Conservation (phyloP, 495 filamentous ascomycete genomes). For the Podospora pseudoanserina region DNA sequence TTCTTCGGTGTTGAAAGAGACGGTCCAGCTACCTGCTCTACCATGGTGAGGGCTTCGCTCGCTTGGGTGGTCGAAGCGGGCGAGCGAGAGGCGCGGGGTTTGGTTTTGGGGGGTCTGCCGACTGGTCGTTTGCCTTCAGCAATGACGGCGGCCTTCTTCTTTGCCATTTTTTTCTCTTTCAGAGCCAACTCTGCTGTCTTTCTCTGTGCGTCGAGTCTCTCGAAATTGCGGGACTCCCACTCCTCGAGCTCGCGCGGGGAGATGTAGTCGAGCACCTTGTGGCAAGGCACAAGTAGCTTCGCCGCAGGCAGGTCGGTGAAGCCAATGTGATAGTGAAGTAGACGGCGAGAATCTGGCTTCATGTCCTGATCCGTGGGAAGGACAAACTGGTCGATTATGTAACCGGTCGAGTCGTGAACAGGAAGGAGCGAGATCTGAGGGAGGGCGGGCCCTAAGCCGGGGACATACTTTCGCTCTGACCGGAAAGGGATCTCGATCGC, state of each 20-base stretch:
- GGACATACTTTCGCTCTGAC: slow-evolving; percentile 34
- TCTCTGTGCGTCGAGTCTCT: slow-evolving; percentile 31
- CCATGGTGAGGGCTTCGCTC: slow-evolving; percentile 18
- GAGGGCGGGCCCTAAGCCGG: slow-evolving; percentile 38
- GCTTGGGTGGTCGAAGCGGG: slow-evolving; percentile 1
- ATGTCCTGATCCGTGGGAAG: slow-evolving; percentile 29
- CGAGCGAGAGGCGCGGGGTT: background rate
- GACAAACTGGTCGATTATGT: slow-evolving; percentile 45
- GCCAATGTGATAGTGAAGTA: slow-evolving; percentile 42
- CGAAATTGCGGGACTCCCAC: slow-evolving; percentile 37
- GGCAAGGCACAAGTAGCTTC: slow-evolving; percentile 35
- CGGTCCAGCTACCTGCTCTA: slow-evolving; percentile 27
- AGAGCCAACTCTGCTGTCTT: slow-evolving; percentile 5
- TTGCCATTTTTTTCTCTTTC: background rate
- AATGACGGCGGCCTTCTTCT: slow-evolving; percentile 11
- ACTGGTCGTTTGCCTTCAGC: slow-evolving; percentile 4
- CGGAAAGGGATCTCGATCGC: slow-evolving; percentile 37
- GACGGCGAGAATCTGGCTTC: slow-evolving; percentile 26
- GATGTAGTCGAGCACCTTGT: slow-evolving; percentile 43
- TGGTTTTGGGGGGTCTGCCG: slow-evolving; percentile 17
- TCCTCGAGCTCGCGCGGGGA: slow-evolving; percentile 44
- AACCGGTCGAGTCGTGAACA: slow-evolving; percentile 41
- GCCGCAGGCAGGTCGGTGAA: slow-evolving; percentile 43
- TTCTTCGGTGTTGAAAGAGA: slow-evolving; percentile 36
- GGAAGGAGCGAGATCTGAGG: slow-evolving; percentile 36